Evolutionary conservation across 768 basidiomycete species (phyloP).

Genomic region (Lactarius vividus): DNA sequence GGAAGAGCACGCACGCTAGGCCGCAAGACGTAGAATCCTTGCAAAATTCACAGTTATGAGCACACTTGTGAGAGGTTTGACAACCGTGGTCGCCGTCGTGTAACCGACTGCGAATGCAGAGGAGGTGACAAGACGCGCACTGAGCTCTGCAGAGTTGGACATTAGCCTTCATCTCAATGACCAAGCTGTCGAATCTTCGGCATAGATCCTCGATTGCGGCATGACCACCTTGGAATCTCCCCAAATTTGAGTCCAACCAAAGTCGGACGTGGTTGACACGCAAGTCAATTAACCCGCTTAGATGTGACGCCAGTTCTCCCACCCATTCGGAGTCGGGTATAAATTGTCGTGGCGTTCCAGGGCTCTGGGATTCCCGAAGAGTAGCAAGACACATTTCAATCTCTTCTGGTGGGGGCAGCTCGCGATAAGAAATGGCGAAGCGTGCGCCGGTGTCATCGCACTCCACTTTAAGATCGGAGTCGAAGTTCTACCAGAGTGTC

Average conservation of each 20-base stretch:
- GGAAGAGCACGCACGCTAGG: slow-evolving; percentile 40
- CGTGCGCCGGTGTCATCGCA: slow-evolving; percentile 37
- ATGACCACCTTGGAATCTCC: slow-evolving; percentile 44
- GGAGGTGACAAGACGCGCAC: slow-evolving; percentile 48
- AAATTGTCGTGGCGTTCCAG: slow-evolving; percentile 35
- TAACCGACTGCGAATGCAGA: slow-evolving; percentile 47
- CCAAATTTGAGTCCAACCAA: slow-evolving; percentile 53
- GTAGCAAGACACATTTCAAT: slow-evolving; percentile 32
- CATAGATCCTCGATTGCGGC: slow-evolving; percentile 47
- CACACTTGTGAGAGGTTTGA: slow-evolving; percentile 48
- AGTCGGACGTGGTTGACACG: slow-evolving; percentile 47
- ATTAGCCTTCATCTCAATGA: slow-evolving; percentile 46
- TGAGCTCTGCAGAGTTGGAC: slow-evolving; percentile 49
- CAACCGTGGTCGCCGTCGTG: slow-evolving; percentile 53
- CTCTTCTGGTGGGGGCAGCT: slow-evolving; percentile 22
- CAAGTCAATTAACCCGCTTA: slow-evolving; percentile 40
- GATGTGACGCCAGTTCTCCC: slow-evolving; percentile 36
- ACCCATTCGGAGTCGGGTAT: slow-evolving; percentile 45
- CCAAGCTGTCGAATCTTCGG: slow-evolving; percentile 43
- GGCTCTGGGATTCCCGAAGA: slow-evolving; percentile 33
- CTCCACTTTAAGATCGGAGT: slow-evolving; percentile 45
- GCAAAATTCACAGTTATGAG: slow-evolving; percentile 42
- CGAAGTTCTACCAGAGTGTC: slow-evolving; percentile 44
- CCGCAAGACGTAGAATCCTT: slow-evolving; percentile 42
- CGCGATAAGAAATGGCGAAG: slow-evolving; percentile 35